phyloP scores from a whole-genome alignment of 2,329 filamentous ascomycete genomes.

The Neonectria neomacrospora region DNA sequence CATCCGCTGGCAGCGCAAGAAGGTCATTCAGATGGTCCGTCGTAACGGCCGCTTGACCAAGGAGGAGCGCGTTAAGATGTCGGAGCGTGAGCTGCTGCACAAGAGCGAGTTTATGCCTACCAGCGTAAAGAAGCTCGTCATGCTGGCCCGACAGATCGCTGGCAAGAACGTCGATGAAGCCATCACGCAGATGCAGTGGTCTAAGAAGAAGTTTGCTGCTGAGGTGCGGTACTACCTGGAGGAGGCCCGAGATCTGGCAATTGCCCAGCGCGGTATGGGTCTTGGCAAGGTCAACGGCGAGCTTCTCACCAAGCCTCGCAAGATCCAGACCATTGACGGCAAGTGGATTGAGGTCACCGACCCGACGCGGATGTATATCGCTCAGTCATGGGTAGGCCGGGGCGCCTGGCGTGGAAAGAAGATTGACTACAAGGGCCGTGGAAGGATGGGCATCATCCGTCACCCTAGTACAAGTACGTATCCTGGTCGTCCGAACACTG shows the following conservation, averaged over 20 bases:
- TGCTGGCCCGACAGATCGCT: conserved; percentile 86
- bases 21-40: conserved; percentile 80
- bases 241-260: conserved; percentile 81
- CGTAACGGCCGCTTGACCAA: conserved; percentile 65
- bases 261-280: conserved; percentile 87
- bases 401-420: conserved; percentile 69
- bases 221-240: conserved; percentile 85
- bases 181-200: conserved; percentile 93
- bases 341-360: conserved; percentile 77
- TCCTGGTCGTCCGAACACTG: conserved; percentile 40
- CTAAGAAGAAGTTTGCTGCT: conserved; percentile 88
- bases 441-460: conserved; percentile 73
- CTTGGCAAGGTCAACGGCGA: conserved; percentile 62
- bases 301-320: conserved; percentile 51
- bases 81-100: conserved; percentile 64
- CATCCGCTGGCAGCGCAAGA: conserved; percentile 82
- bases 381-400: conserved; percentile 91
- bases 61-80: conserved; percentile 73
- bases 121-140: conserved; percentile 89
- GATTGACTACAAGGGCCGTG: conserved; percentile 80
- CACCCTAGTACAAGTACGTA: conserved; percentile 80
- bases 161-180: conserved; percentile 96
- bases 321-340: conserved; percentile 80
- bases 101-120: conserved; percentile 83
- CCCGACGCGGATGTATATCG: conserved; percentile 86